Base-by-base conservation (phyloP, 192 early-diverging fungal genomes). In the Coemansia sp. region DNA sequence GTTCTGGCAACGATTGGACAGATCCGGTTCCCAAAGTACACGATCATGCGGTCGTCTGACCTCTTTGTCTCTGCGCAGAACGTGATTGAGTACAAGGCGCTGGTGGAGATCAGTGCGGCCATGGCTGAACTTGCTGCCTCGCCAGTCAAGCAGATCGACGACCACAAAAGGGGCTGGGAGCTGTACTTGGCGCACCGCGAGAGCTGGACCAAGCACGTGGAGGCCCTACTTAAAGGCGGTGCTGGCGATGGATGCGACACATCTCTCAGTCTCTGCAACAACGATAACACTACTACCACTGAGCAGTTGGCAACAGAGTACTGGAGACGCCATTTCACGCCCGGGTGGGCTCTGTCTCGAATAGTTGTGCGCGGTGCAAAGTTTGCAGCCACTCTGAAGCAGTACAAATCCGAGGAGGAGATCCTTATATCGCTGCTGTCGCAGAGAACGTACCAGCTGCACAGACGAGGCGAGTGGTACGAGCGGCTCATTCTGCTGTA, bases 401-500 rank as follows among this genome's bases (percentile, higher is more conserved):
- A 82, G 40, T 87, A 84, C 46, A 70, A 74, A 4, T 70, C 83
- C 18, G 90, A 91, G 42, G 82, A 84, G 1, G 59, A 74, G 10
- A 65, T 91, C 2, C 55, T 91, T 2, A 72, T 79, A 54, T 84
- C 86, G 52, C 51, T 91, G 32, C 68, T 91, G 0, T 80, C 84
- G 11, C 90, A 91, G 55, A 69, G 67, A 0, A 66, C 82, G 8
- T 91, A 89, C 42, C 75, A 78, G 0, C 59, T 87, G 8, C 83
- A 82, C 22, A 73, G 77, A 36, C 77, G 90, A 21, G 90, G 90
- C 16, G 67, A 73, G 5, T 91, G 90, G 90, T 90, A 90, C 57
- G 88, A 90, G 41, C 77, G 90, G 19, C 70, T 91, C 6, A 80
- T 87, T 3, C 67, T 91, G 10, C 62, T 91, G 13, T 82, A 89